Evolutionary conservation across 2,329 filamentous ascomycete species (phyloP).

Genomic region (Aspergillus niger): DNA sequence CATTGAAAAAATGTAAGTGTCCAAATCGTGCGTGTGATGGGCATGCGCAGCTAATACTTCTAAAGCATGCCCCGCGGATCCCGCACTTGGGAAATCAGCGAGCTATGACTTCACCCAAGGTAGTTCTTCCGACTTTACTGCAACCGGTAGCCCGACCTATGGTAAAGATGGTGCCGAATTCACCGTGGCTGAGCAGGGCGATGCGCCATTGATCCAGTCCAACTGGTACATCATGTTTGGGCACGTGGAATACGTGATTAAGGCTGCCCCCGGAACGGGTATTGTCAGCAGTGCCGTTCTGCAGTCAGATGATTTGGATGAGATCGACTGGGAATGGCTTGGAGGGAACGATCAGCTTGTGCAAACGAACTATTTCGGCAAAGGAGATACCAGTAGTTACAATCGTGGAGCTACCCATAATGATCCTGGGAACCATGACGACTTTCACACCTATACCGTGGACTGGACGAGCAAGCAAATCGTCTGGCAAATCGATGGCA

Average conservation of each 20-base stretch:
- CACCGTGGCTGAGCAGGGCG: constrained; percentile 73
- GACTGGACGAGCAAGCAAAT: constrained; percentile 89
- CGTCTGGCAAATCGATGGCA: constrained; percentile 81
- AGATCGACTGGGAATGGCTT: constrained; percentile 97
- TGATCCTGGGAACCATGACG: constrained; percentile 66
- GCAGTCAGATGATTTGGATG: constrained; percentile 87
- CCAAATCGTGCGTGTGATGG: neutral
- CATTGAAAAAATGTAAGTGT: constrained; percentile 40
- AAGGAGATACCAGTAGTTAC: constrained; percentile 81
- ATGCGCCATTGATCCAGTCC: constrained; percentile 82
- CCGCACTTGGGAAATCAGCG: constrained; percentile 80
- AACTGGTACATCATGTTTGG: constrained; percentile 99
- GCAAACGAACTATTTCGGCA: constrained; percentile 98
- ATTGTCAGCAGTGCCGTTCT: constrained; percentile 93
- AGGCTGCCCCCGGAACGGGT: constrained; percentile 81
- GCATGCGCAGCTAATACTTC: constrained; percentile 11
- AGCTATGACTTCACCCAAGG: constrained; percentile 81
- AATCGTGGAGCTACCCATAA: constrained; percentile 83
- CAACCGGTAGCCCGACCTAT: constrained; percentile 71
- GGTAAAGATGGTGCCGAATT: constrained; percentile 76
- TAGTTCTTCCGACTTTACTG: constrained; percentile 74
- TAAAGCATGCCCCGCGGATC: constrained; percentile 68
- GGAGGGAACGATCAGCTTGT: constrained; percentile 74
- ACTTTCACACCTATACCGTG: constrained; percentile 83
- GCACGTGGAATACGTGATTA: constrained; percentile 80